Base-by-base conservation (phyloP, 2,329 filamentous ascomycete genomes). In the Aspergillus costaricaensis region DNA sequence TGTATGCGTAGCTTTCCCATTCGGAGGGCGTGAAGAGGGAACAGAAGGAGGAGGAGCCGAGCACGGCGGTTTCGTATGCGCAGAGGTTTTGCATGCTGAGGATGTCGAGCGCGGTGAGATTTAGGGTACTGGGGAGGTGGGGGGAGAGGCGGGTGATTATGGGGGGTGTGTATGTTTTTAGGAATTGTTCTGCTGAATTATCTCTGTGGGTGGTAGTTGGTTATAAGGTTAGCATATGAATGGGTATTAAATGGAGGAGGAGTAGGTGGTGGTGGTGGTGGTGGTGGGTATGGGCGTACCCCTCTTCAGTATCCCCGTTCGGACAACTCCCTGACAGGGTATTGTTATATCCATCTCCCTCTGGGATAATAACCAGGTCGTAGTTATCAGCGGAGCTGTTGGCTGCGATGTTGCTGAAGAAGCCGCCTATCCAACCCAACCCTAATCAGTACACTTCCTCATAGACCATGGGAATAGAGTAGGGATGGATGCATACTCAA, bases 1-100 rank as follows among this genome's bases (percentile, higher is more conserved):
- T 80, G 62, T 81, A 80, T 59, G 83, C 83, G 66, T 83, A 86
- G 17, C 81, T 82, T 19, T 76, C 71, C 83, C 83, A 86, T 67
- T 86, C 83, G 52, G 82, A 78, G 48, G 78, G 74, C 0, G 83
- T 85, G 72, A 86, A 85, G 25, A 85, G 76, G 19, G 68, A 64
- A 72, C 83, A 85, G 71, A 85, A 85, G 32, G 80, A 76, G 4
- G 80, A 84, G 58, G 70, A 71, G 19, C 81, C 81, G 15, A 85
- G 76, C 63, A 80, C 83, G 39, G 74, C 80, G 50, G 73, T 75
- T 68, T 86, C 84, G 65, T 86, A 86, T 2, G 82, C 80, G 64
- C 84, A 86, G 55, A 84, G 76, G 62, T 78, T 84, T 67, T 80
- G 78, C 78, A 82, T 80, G 21, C 76, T 78, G 49, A 84, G 83